phyloP scores from a whole-genome alignment of 169 alveolate species.

The Cryptosporidium tyzzeri region DNA sequence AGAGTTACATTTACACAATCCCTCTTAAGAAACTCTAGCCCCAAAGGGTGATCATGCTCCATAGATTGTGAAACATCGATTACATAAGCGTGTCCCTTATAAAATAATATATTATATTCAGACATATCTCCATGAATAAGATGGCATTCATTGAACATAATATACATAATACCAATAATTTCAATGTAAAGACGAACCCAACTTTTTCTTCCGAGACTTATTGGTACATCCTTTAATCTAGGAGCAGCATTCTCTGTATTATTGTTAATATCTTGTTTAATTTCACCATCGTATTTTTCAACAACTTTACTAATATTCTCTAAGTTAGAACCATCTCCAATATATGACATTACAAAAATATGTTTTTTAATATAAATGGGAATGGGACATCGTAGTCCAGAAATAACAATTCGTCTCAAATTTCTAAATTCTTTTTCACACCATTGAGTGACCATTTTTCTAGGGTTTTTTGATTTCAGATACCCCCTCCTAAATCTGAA shows the following conservation, averaged over 20 bases:
- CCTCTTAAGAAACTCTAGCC: constrained; percentile 97
- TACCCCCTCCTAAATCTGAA: constrained; percentile 97
- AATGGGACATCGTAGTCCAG: constrained; percentile 93
- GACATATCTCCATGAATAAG: constrained; percentile 99
- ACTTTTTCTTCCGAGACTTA: constrained; percentile 77
- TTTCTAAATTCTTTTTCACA: constrained; percentile 99
- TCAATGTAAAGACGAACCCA: constrained; percentile 87
- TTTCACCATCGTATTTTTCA: neutral
- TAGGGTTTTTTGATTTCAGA: constrained; percentile 94
- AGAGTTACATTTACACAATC: constrained; percentile 96
- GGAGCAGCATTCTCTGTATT: constrained; percentile 87
- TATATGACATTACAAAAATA: constrained; percentile 94
- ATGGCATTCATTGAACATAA: constrained; percentile 92
- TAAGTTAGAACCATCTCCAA: constrained; percentile 47
- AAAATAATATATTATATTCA: constrained; percentile 94
- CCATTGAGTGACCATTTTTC: constrained; percentile 99
- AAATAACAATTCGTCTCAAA: constrained; percentile 90
- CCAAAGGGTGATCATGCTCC: constrained; percentile 98
- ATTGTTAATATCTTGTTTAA: neutral
- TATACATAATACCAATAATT: constrained; percentile 90
- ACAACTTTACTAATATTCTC: neutral
- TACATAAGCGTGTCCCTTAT: constrained; percentile 88
- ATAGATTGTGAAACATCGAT: constrained; percentile 99
- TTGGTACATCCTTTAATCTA: constrained; percentile 90
- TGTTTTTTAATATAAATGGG: constrained; percentile 95